Evolutionary conservation across 2,329 filamentous ascomycete species (phyloP).

Genomic region (Pseudogymnoascus sp.): DNA sequence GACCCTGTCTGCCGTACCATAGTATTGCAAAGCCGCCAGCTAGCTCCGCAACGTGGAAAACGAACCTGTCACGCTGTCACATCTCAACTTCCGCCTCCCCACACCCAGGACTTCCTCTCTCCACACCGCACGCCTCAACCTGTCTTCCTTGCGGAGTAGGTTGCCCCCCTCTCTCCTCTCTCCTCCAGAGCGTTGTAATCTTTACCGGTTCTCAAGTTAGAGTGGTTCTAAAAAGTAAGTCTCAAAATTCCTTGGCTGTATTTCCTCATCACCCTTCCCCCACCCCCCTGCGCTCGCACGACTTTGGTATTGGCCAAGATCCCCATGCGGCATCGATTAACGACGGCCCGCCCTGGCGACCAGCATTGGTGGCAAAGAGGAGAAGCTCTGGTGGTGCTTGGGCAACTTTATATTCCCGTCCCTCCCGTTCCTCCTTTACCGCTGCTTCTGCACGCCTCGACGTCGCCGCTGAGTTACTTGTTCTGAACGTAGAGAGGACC

Average conservation of each 20-base stretch:
- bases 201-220: background rate
- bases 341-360: background rate
- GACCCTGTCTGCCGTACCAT: background rate
- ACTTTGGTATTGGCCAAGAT: background rate
- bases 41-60: background rate
- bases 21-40: background rate
- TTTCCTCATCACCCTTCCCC: background rate
- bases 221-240: background rate
- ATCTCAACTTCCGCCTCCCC: background rate
- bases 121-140: background rate
- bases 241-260: background rate
- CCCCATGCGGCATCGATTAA: background rate
- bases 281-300: background rate
- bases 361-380: background rate
- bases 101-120: background rate
- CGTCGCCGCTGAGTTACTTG: conserved; percentile 1
- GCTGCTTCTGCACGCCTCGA: background rate
- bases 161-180: background rate
- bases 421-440: background rate
- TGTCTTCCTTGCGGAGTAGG: background rate
- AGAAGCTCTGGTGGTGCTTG: background rate
- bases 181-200: background rate
- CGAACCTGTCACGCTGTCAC: conserved; percentile 1
- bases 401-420: conserved; percentile 1
- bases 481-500: background rate